Evolutionary conservation across 805 yeast species (phyloP), one percentile per base, ranked within the genome.

Genomic region (Pichia nanzhaoensis): DNA sequence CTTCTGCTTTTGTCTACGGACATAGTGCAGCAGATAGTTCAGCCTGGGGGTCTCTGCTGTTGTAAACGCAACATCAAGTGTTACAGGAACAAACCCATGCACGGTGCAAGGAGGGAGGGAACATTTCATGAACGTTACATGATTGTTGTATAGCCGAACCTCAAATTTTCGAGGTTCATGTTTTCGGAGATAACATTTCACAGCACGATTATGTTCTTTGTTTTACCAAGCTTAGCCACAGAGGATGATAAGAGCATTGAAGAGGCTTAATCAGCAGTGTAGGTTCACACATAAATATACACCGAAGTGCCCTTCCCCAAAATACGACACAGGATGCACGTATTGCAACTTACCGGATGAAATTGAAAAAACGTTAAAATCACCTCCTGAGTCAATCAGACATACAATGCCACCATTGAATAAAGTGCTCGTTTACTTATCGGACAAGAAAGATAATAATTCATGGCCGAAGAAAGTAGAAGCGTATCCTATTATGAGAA

Each of bases 291-390:
- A 41, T 16, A 41, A 44, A 19, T 39, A 41, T 12, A 53, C 49
- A 3, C 5, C 39, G 1, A 48, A 47, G 36, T 78, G 84, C 51
- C 84, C 84, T 0, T 55, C 57, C 8, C 82, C 84, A 1, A 49
- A 38, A 7, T 62, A 60, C 39, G 82, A 79, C 48, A 77, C 84
- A 0, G 84, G 84, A 1, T 80, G 86, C 55, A 80, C 87, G 0
- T 64, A 58, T 49, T 83, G 89, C 52, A 54, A 60, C 35, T 37
- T 50, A 4, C 70, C 75, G 6, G 52, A 54, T 27, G 67, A 42
- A n/a, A 33, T 41, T 1, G 17, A 35, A 4, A 19, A 33, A 14
- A 32, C 20, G 5, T 16, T 50, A 27, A 38, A 50, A 27, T 9
- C 42, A 7, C 48, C 49, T 9, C 48, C 50, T 2, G 46, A 40